Conservation (phyloP, 148 eudicot species). For the Diospyros lotus region DNA sequence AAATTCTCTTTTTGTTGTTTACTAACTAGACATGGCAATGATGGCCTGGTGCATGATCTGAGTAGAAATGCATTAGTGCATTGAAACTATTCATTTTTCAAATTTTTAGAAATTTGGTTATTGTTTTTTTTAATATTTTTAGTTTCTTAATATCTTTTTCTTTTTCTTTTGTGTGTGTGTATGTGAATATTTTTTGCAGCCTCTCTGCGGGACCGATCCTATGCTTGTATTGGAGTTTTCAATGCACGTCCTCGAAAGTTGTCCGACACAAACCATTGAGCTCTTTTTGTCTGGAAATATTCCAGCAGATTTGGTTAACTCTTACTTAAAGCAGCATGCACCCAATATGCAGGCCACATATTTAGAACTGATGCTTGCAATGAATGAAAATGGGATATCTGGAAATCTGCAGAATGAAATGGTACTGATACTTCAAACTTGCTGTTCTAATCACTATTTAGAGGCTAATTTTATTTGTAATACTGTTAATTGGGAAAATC, state of each 20-base stretch:
- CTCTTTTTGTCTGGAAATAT: constrained; percentile 93
- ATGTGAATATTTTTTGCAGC: constrained; percentile 60
- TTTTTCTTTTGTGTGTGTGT: not conserved
- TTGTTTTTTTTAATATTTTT: not conserved
- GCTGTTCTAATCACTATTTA: not conserved
- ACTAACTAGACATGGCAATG: not conserved
- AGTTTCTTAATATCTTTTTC: too few relatives aligned
- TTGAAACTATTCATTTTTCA: not conserved
- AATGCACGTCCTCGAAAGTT: constrained; percentile 88
- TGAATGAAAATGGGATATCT: constrained; percentile 86
- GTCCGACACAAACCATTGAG: constrained; percentile 89
- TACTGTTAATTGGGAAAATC: not conserved
- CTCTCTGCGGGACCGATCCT: constrained; percentile 86
- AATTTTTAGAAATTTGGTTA: constrained; percentile 2
- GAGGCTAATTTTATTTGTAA: not conserved
- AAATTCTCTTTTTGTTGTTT: not conserved
- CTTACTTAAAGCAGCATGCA: constrained; percentile 94
- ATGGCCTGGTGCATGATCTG: not conserved
- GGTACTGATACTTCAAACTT: constrained; percentile 36
- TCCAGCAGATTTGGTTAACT: constrained; percentile 90
- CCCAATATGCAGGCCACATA: constrained; percentile 96
- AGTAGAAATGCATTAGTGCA: not conserved
- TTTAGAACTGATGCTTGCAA: constrained; percentile 84
- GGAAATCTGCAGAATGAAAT: constrained; percentile 97
- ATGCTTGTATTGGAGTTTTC: constrained; percentile 95